Base-by-base conservation (phyloP, 1,284 basidiomycete species). In the Tilletia horrida region DNA sequence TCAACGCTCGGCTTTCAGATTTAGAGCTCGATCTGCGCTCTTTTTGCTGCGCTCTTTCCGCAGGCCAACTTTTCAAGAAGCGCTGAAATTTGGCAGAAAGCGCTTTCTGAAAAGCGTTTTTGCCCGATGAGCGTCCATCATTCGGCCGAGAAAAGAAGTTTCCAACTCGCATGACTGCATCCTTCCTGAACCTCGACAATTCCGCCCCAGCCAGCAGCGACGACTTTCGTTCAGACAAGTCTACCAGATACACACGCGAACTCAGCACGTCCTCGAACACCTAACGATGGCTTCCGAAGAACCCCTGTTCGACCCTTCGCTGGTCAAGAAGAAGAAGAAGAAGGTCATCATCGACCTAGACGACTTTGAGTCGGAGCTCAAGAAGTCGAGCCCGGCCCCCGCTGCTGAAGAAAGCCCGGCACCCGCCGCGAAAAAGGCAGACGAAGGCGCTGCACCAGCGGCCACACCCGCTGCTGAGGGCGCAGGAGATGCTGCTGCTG, bases 301-400 rank as follows among this genome's bases (percentile, higher is more conserved):
- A 84, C 90, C 90, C 0, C 80, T 91, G 42, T 92, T 92, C 77
- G 90, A 92, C 77, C 88, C 89, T 1, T 89, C 89, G 66, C 85
- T 91, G 69, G 91, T 91, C 83, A 75, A 72, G 70, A 91, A 91
- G 84, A 86, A 87, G 76, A 91, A 90, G 86, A 92, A 92, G 84
- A 92, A 92, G 84, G 85, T 85, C 14, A 90, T 92, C 52, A 88
- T 88, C 48, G 35, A 40, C 35, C 66, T 73, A 23, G 67, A 69
- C 64, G 70, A 69, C 13, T 52, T 65, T 40, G 68, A 66, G 61
- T 69, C 63, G 57, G 67, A 68, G 42, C 31, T 23, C 35, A 62
- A 29, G 31, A 23, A 13, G 31, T 27, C 48, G 27, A 23, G 62
- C 67, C 65, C 67, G 67, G 68, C 64, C 67, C 45, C 57, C 62